phyloP scores from a whole-genome alignment of 164 flowering plant genomes.

The Akebia trifoliata region DNA sequence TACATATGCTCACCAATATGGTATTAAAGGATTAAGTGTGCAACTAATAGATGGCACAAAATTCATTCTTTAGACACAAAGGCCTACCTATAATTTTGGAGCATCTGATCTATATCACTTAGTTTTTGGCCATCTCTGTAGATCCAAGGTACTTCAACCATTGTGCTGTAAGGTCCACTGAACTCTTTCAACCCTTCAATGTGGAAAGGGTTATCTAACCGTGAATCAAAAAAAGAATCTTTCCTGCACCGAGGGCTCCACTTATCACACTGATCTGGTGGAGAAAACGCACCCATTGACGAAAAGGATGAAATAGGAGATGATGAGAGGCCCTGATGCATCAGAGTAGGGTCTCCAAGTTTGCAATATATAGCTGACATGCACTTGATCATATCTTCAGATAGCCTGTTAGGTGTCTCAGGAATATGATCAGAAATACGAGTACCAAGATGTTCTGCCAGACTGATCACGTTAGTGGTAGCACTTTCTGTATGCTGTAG shows the following conservation, averaged over 20 bases:
- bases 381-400: conserved; percentile 81
- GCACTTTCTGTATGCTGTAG: conserved; percentile 43
- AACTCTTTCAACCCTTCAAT: conserved; percentile 76
- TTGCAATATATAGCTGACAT: conserved; percentile 70
- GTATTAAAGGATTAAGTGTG: neutral
- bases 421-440: conserved; percentile 40
- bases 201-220: conserved; percentile 72
- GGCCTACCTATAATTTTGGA: conserved; percentile 69
- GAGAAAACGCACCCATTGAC: conserved; percentile 69
- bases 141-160: conserved; percentile 79
- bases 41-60: neutral
- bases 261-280: conserved; percentile 56
- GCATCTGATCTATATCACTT: conserved; percentile 53
- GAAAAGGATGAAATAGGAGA: conserved; percentile 77
- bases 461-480: conserved; percentile 37
- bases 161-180: conserved; percentile 89
- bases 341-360: conserved; percentile 66
- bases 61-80: neutral
- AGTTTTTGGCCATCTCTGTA: conserved; percentile 60
- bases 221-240: conserved; percentile 66
- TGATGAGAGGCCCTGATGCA: conserved; percentile 53
- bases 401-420: conserved; percentile 66
- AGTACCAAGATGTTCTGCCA: conserved; percentile 67
- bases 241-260: conserved; percentile 82
- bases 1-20: too few relatives aligned